Base-by-base conservation (phyloP, 2,329 filamentous ascomycete genomes). In the Chaetomiaceae sp. region DNA sequence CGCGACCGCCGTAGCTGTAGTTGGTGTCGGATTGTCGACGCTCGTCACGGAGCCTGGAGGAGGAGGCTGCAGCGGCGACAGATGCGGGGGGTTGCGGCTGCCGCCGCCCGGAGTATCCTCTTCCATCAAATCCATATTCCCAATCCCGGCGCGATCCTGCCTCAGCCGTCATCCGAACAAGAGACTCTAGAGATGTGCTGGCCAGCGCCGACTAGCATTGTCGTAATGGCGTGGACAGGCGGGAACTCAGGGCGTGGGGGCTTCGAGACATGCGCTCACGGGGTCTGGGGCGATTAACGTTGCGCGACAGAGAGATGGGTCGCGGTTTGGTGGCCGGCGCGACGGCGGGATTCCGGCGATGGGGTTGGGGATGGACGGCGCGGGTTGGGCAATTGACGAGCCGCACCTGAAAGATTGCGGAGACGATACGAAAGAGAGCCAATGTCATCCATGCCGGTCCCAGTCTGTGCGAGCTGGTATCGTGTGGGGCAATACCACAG, bases 71-170 rank as follows among this genome's bases (percentile, higher is more conserved):
- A 10, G 52, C 16, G 50, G 53, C 17, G 23, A 50, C 17, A 50
- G 49, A 9, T 43, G 54, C 8, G 37, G 30, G 16, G 39, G 47
- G 38, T 43, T 45, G 16, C 16, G 46, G 35, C n/a, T 45, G n/a
- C 25, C 25, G 16, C 31, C 52, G 35, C 53, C 33, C 13, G 47
- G 44, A 20, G 35, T 30, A 50, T 55, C 56, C 38, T 51, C 50
- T n/a, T 59, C 59, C 54, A 59, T 60, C 14, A 45, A 42, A n/a
- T 62, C 55, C 60, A 60, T 58, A 1, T 39, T 39, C 25, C 12
- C 17, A 13, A 7, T 40, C 21, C 20, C 37, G 16, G 17, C 21
- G 25, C 23, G 34, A 20, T 27, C 25, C 34, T 40, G 27, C 31
- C 35, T 51, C 44, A 49, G 38, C 16, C 43, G 44, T 21, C 43